Base-by-base conservation (phyloP, 345 rosid species). In the Punica granatum region DNA sequence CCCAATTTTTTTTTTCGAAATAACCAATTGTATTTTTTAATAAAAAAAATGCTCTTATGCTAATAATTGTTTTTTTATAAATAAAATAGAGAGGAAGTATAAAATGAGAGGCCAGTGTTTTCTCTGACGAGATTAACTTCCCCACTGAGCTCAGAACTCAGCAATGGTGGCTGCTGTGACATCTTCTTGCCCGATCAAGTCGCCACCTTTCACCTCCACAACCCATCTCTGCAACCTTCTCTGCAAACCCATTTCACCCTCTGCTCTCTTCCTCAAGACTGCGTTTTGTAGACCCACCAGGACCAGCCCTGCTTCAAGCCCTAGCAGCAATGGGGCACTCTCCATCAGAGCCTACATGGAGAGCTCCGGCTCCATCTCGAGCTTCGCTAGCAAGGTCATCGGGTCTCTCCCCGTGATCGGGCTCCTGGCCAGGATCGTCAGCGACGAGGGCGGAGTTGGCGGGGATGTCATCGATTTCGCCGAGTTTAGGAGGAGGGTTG, bases 371-470 rank as follows among this genome's bases (percentile, higher is more conserved):
- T 86, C 97, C 41, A 42, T 90, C 70, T 83, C 94, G 56, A 74
- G 82, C 71, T 87, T 90, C 69, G 94, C 88, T 36, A 94, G 60
- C 72, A 86, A 81, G 74, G 89, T 90, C 71, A 80, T 87, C 54
- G 97, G 97, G 19, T 90, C 97, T 7, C 92, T 93, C 54, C 97
- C 98, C 3, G 86, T 93, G 1, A 36, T 93, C 8, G 98, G 98
- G 49, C 98, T 93, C 51, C 67, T 93, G 3, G 98, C 94, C 0
- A 76, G 98, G 74, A 89, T 93, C 65, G 64, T 87, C 77, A 87
- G 86, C 63, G 95, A 90, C 42, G 97, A 93, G 80, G 98, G 97
- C 21, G 97, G 98, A 18, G 90, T 93, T 31, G 98, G 98, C 11
- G 71, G 79, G 63, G 97, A 93, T 73, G 78, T 79, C 30, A 79